Conservation (phyloP, 768 basidiomycete genomes). For the Suillus placidus region DNA sequence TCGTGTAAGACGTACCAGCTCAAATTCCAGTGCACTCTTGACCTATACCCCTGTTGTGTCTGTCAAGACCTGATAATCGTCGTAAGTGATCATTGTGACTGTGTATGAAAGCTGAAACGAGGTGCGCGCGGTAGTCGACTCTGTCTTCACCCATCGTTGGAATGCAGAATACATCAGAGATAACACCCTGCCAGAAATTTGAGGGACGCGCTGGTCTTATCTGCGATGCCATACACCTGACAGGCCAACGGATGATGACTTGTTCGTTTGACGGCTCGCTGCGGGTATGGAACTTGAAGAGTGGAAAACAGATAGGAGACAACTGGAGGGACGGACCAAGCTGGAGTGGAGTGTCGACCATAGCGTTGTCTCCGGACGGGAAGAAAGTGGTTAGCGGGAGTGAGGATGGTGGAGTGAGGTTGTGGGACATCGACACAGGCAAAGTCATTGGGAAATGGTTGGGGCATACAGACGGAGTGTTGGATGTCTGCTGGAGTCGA, state of each 20-base stretch:
- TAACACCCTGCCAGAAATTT: not conserved
- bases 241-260: not conserved
- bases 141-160: not conserved
- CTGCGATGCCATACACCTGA: rapidly evolving
- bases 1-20: not conserved
- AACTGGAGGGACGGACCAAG: not conserved
- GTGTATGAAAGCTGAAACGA: not conserved
- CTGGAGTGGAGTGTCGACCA: too few species aligned
- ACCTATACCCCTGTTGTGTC: too few species aligned
- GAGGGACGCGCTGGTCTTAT: not conserved
- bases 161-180: not conserved
- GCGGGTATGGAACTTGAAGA: not conserved
- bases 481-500: too few species aligned
- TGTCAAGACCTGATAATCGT: not conserved
- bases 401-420: too few species aligned
- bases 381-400: not conserved
- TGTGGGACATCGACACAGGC: not conserved
- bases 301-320: not conserved
- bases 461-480: too few species aligned
- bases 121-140: not conserved
- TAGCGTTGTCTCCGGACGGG: not conserved
- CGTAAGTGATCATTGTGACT: not conserved
- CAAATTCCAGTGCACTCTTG: not conserved
- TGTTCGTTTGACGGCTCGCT: not conserved
- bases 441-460: too few species aligned